These are phyloP conservation scores for Ascochyta viciae-villosae DNA, from an alignment of 2,329 filamentous ascomycete species.

Conservation along the genomic window DNA sequence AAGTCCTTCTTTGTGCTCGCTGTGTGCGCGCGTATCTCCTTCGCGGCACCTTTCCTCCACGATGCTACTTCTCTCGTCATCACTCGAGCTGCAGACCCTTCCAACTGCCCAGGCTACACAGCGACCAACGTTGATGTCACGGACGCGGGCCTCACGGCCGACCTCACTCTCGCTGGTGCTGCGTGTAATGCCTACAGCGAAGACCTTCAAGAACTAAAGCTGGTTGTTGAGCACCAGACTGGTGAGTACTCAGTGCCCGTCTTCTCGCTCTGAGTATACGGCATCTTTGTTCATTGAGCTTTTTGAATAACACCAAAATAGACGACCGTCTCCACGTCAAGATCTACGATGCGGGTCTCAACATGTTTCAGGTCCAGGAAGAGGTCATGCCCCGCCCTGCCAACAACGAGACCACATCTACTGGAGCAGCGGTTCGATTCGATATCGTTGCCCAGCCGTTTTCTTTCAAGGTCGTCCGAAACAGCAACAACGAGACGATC, in stretches of 20 bases:
- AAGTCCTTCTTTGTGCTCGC: slow-evolving; percentile 26
- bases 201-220: slow-evolving; percentile 63
- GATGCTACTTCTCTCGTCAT: slow-evolving; percentile 9
- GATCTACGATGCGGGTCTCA: slow-evolving; percentile 72
- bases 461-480: slow-evolving; percentile 69
- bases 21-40: slow-evolving; percentile 21
- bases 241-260: slow-evolving; percentile 49
- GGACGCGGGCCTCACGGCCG: slow-evolving; percentile 67
- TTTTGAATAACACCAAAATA: slow-evolving; percentile 38
- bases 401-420: slow-evolving; percentile 43
- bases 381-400: slow-evolving; percentile 69
- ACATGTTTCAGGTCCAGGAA: slow-evolving; percentile 77
- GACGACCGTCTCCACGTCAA: slow-evolving; percentile 75
- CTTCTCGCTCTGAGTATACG: neutral
- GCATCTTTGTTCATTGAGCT: neutral
- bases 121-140: slow-evolving; percentile 66
- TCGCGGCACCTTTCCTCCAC: slow-evolving; percentile 26
- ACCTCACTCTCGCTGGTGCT: slow-evolving; percentile 71
- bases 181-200: slow-evolving; percentile 68
- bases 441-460: slow-evolving; percentile 65
- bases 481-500: slow-evolving; percentile 64
- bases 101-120: slow-evolving; percentile 72
- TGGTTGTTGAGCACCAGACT: slow-evolving; percentile 68
- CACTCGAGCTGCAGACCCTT: slow-evolving; percentile 38
- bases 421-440: slow-evolving; percentile 61